Evolutionary conservation across 805 yeast genomes (phyloP).

Genomic region (Teunomyces cretensis): DNA sequence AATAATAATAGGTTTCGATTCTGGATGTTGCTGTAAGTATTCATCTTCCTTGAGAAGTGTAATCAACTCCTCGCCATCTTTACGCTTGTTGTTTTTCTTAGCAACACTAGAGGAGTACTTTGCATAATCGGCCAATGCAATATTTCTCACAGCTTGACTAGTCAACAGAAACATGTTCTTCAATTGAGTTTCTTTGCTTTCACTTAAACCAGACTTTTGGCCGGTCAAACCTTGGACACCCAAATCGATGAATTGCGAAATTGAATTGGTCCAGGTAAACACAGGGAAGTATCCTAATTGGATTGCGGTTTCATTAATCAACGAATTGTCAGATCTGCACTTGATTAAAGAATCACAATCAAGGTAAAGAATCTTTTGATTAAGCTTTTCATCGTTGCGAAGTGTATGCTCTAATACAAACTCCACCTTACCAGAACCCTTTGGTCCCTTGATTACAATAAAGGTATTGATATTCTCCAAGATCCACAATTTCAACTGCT

Average conservation of each 20-base stretch:
- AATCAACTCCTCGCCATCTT: constrained; percentile 22
- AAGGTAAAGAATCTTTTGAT: constrained; percentile 55
- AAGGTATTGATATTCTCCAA: constrained; percentile 89
- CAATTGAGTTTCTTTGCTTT: constrained; percentile 76
- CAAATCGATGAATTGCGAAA: constrained; percentile 77
- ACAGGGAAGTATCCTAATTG: constrained; percentile 91
- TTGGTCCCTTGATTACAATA: constrained; percentile 86
- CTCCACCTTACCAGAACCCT: constrained; percentile 91
- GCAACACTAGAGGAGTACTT: constrained; percentile 24
- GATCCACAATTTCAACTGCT: constrained; percentile 73
- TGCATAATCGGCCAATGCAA: constrained; percentile 40
- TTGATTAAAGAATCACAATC: constrained; percentile 79
- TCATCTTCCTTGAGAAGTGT: constrained; percentile 69
- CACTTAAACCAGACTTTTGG: constrained; percentile 87
- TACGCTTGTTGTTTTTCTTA: constrained; percentile 17
- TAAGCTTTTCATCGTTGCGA: constrained; percentile 44
- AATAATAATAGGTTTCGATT: constrained; percentile 80
- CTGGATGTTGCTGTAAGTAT: constrained; percentile 81
- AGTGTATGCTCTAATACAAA: constrained; percentile 70
- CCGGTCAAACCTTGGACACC: constrained; percentile 90
- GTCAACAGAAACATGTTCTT: constrained; percentile 76
- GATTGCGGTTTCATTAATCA: constrained; percentile 65
- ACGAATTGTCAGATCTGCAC: constrained; percentile 69
- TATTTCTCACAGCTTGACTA: constrained; percentile 67
- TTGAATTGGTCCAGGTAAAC: constrained; percentile 85